A percentile compares a stretch with the other conserved stretches of the same genome.
Evolutionary conservation across 257 asterid species (phyloP).

Genomic region (Ehretia macrophylla): DNA sequence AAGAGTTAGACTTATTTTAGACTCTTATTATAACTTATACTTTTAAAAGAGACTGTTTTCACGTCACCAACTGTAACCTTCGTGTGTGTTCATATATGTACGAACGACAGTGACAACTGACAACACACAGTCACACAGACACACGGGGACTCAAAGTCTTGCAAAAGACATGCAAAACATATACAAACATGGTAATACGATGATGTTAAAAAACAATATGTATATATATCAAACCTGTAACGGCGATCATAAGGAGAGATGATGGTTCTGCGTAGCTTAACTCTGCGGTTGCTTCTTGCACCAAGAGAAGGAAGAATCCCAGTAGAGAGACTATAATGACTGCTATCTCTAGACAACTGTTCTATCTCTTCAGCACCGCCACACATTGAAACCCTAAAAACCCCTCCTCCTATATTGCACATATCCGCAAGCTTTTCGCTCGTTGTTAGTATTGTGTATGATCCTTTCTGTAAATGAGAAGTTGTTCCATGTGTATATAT

Average conservation of each 20-base stretch:
- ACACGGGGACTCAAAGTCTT: background rate
- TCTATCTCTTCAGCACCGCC: slow-evolving; percentile 40
- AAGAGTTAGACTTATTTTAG: too few relatives aligned
- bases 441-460: background rate
- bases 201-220: too few relatives aligned
- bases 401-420: slow-evolving; percentile 8
- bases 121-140: too few relatives aligned
- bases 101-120: background rate
- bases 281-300: slow-evolving; percentile 41
- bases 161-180: background rate
- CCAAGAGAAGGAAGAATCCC: slow-evolving; percentile 61
- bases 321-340: slow-evolving; percentile 41
- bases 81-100: too few relatives aligned
- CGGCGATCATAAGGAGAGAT: slow-evolving; percentile 45
- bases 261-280: slow-evolving; percentile 32
- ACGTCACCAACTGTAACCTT: too few relatives aligned
- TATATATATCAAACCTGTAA: slow-evolving; percentile 27
- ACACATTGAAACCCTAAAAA: slow-evolving; percentile 43
- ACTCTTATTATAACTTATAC: too few relatives aligned
- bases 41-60: too few relatives aligned
- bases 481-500: too few relatives aligned
- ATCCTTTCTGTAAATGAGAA: background rate
- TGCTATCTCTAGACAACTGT: slow-evolving; percentile 39
- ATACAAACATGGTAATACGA: background rate
- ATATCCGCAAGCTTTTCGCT: slow-evolving; percentile 5